Evolutionary conservation across 2,329 filamentous ascomycete genomes (phyloP).

Genomic region (Trichoderma gracile): DNA sequence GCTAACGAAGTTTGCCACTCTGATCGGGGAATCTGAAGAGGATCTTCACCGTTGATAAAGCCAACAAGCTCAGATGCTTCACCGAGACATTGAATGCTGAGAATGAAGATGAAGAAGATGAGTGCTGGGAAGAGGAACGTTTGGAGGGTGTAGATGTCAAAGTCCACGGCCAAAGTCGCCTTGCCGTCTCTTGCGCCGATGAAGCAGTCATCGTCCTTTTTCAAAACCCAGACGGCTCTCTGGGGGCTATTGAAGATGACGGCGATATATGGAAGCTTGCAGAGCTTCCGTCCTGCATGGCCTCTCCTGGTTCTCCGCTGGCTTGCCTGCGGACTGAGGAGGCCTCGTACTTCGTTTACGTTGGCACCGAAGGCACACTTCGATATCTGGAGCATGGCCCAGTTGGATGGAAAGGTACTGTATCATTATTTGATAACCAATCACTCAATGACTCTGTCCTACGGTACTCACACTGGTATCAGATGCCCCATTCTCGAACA

Average conservation of each 20-base stretch:
- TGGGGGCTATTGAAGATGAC: not conserved
- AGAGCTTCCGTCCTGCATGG: not conserved
- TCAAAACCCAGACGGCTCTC: not conserved
- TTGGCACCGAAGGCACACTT: not conserved
- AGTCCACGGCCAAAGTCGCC: constrained; percentile 1
- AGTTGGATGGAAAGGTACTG: constrained; percentile 11
- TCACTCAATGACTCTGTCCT: not conserved
- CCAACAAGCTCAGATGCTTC: not conserved
- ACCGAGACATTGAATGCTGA: not conserved
- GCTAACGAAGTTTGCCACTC: not conserved
- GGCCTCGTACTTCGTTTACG: not conserved
- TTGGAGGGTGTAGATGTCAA: not conserved
- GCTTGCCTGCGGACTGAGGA: not conserved
- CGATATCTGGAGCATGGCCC: not conserved
- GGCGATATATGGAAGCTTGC: not conserved
- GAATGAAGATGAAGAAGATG: not conserved
- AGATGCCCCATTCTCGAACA: constrained; percentile 13
- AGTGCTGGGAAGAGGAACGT: not conserved
- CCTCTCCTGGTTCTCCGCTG: not conserved
- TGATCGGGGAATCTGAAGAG: not conserved
- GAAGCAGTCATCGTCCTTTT: not conserved
- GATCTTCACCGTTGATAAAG: not conserved
- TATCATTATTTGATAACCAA: too few relatives aligned
- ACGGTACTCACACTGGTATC: not conserved
- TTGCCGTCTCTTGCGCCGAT: not conserved